Evolutionary conservation across 371 early-diverging fungal species (phyloP), one percentile per base, ranked within the genome.

Genomic region (Massospora cicadina): DNA sequence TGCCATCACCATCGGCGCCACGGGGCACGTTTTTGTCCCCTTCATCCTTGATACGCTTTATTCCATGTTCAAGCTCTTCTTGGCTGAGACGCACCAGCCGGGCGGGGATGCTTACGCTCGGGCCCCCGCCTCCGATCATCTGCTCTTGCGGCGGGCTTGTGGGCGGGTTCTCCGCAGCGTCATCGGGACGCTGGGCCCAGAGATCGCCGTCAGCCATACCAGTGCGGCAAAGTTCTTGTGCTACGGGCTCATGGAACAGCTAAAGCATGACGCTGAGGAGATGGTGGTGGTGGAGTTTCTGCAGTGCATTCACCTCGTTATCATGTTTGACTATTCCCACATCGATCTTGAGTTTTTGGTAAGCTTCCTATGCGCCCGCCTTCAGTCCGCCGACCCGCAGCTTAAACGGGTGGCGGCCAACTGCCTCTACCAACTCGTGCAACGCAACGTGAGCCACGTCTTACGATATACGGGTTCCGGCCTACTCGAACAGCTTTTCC

Each of bases 131-230:
- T 81, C 82, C 1, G 33, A 63, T 27, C 63, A 63, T 54, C 54
- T 63, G 23, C 77, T 80, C 0, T 76, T 79, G 13, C 81, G 82
- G 67, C 88, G 89, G 55, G 81, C 85, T 58, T 77, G 96, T 68
- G 98, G 93, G 0, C 84, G 83, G 25, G 86, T 95, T 30, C 79
- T 95, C 55, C 84, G 90, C 65, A 90, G 92, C 1, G 70, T 95
- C 55, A 79, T 95, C 63, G 90, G 91, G 3, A 89, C 89, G 0
- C 69, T 95, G 12, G 97, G 98, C 0, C 98, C 98, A 0, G 95
- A 94, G 66, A 74, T 97, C 24, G 85, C 88, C 61, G 75, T 78
- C 1, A 85, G 84, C 12, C 69, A 78, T 2, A n/a, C n/a, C n/a
- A n/a, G n/a, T n/a, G 83, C 82, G 58, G 75, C 86, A 0, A 78